Conservation (phyloP, 164 flowering plant genomes). For the Berberis thunbergii region DNA sequence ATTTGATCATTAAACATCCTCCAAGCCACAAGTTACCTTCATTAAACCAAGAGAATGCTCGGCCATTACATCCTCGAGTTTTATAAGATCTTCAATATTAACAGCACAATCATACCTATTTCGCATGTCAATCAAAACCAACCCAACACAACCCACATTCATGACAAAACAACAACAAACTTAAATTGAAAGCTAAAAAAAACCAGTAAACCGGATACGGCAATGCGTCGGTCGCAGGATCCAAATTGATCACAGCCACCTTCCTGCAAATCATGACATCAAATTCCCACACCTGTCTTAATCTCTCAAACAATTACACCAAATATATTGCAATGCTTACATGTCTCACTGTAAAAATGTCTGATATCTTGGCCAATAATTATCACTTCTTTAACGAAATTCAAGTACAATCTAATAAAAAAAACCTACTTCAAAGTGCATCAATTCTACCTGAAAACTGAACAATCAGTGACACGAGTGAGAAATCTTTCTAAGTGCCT, state of each 20-base stretch:
- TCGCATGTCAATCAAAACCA: conserved; percentile 26
- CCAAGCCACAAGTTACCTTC: conserved; percentile 50
- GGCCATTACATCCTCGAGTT: conserved; percentile 80
- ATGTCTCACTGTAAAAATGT: too few species aligned
- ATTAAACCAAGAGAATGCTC: conserved; percentile 94
- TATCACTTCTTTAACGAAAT: neutral
- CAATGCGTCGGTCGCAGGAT: conserved; percentile 91
- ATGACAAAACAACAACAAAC: neutral
- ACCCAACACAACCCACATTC: neutral
- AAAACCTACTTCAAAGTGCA: neutral
- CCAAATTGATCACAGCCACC: conserved; percentile 88
- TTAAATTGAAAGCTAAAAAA: neutral
- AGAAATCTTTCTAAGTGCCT: conserved; percentile 28
- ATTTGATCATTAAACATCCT: neutral
- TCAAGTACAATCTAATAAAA: neutral
- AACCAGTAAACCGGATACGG: conserved; percentile 57
- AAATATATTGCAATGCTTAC: too few species aligned
- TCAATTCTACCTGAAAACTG: neutral
- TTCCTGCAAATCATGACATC: conserved; percentile 49
- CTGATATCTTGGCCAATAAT: too few species aligned
- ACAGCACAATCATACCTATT: conserved; percentile 79
- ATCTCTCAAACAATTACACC: neutral
- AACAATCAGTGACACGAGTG: neutral
- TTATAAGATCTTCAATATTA: conserved; percentile 82
- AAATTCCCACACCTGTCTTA: neutral